These are phyloP conservation scores for Alternaria sp. DNA, from an alignment of 2,329 filamentous ascomycete species.

Conservation along the genomic window DNA sequence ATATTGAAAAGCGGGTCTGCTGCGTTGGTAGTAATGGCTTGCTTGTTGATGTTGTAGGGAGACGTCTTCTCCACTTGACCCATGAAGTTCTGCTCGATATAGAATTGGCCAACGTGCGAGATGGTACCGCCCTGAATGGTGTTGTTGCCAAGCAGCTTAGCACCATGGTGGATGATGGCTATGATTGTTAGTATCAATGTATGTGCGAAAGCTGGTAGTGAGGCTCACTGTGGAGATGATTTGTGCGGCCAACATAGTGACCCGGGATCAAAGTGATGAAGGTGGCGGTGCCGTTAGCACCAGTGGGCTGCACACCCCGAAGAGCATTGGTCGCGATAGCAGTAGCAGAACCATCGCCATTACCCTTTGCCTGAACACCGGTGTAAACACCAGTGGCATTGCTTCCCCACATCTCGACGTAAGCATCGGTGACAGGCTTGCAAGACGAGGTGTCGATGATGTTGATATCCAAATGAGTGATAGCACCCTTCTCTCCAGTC, in stretches of 20 bases:
- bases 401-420: slow-evolving; percentile 61
- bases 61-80: slow-evolving; percentile 57
- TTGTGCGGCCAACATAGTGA: slow-evolving; percentile 47
- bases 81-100: slow-evolving; percentile 69
- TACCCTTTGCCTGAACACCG: slow-evolving; percentile 53
- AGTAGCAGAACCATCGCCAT: slow-evolving; percentile 40
- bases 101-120: slow-evolving; percentile 70
- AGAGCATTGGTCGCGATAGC: slow-evolving; percentile 52
- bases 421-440: slow-evolving; percentile 59
- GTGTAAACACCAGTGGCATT: slow-evolving; percentile 56
- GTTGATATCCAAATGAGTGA: slow-evolving; percentile 62
- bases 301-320: slow-evolving; percentile 58
- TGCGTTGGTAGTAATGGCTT: slow-evolving; percentile 58
- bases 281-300: slow-evolving; percentile 57
- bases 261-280: slow-evolving; percentile 61
- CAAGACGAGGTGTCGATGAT: slow-evolving; percentile 63
- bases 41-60: slow-evolving; percentile 57
- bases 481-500: slow-evolving; percentile 60
- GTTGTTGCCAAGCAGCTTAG: slow-evolving; percentile 57
- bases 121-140: slow-evolving; percentile 61
- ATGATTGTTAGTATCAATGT: neutral
- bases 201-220: neutral
- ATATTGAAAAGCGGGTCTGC: slow-evolving; percentile 60
- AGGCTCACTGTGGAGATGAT: slow-evolving; percentile 44
- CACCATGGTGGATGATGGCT: slow-evolving; percentile 50